These are phyloP conservation scores for Melastoma candidum DNA, from an alignment of 441 rosid species.

Conservation along the genomic window DNA sequence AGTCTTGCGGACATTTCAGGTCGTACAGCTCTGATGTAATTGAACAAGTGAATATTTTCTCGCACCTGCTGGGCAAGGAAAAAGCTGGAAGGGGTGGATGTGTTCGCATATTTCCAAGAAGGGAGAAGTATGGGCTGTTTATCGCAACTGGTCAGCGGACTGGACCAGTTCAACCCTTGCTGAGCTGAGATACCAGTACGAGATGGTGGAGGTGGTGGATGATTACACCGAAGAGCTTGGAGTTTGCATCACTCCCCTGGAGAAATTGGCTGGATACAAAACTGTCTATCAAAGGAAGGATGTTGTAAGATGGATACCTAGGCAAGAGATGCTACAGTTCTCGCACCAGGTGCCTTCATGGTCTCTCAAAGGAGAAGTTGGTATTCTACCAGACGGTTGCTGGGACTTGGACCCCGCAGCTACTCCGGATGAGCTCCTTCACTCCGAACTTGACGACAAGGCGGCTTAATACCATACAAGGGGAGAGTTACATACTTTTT, in stretches of 20 bases:
- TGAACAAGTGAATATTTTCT: background rate
- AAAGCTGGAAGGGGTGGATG: background rate
- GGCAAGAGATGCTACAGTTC: constrained; percentile 4
- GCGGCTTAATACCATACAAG: no score
- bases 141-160: constrained; percentile 5
- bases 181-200: constrained; percentile 1
- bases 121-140: constrained; percentile 7
- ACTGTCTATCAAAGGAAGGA: background rate
- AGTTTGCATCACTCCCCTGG: background rate
- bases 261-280: constrained; percentile 1
- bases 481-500: no score
- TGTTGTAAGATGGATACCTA: background rate
- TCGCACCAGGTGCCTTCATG: constrained; percentile 1
- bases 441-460: no score
- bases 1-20: constrained; percentile 5
- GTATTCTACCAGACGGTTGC: constrained; percentile 1
- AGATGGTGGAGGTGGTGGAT: constrained; percentile 6
- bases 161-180: background rate
- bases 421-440: constrained; percentile 7
- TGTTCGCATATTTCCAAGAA: constrained; percentile 2
- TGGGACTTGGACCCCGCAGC: constrained; percentile 7
- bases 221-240: constrained; percentile 1
- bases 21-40: background rate
- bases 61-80: background rate
- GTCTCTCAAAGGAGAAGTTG: constrained; percentile 1